Percentiles rank a stretch among this genome's conserved stretches.
Conservation (phyloP, 352 stramenopile species). For the Plasmopara viticola region DNA sequence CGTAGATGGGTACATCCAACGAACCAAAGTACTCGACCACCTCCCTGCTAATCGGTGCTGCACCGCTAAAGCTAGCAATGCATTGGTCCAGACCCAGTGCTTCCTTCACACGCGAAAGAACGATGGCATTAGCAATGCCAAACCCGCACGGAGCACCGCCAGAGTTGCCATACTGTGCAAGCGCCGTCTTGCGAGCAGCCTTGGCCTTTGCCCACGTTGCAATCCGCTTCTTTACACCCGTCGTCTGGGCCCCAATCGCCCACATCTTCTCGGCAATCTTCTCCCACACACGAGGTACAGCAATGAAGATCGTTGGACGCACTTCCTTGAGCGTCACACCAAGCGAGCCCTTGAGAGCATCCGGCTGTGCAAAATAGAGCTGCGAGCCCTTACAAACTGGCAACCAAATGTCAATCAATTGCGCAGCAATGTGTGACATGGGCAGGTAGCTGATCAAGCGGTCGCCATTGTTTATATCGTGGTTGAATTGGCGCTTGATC, state of each 20-base stretch:
- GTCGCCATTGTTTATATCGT: slow-evolving; percentile 56
- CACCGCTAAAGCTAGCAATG: slow-evolving; percentile 62
- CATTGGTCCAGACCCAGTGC: slow-evolving; percentile 89
- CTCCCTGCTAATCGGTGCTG: slow-evolving; percentile 90
- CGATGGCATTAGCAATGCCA: slow-evolving; percentile 79
- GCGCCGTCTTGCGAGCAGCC: slow-evolving; percentile 62
- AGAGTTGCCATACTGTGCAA: slow-evolving; percentile 82
- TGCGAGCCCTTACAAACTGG: slow-evolving; percentile 57
- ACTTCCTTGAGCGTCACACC: slow-evolving; percentile 81
- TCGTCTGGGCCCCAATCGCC: slow-evolving; percentile 78
- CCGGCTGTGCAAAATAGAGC: slow-evolving; percentile 84
- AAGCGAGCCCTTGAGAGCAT: slow-evolving; percentile 87
- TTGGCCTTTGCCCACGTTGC: slow-evolving; percentile 87
- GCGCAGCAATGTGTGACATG: slow-evolving; percentile 85
- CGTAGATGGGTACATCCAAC: slow-evolving; percentile 91
- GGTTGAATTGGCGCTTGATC: slow-evolving; percentile 52
- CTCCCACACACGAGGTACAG: slow-evolving; percentile 89
- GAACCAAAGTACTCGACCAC: slow-evolving; percentile 93
- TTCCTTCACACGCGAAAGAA: slow-evolving; percentile 84
- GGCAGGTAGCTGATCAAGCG: slow-evolving; percentile 85
- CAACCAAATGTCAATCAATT: slow-evolving; percentile 85
- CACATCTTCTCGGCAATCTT: slow-evolving; percentile 91
- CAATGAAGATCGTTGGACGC: slow-evolving; percentile 87
- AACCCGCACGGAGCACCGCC: slow-evolving; percentile 86
- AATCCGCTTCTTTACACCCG: slow-evolving; percentile 89